Percentiles rank a stretch among this genome's conserved stretches.
phyloP scores from a whole-genome alignment of 371 early-diverging fungal genomes.

The Mucor plumbeus region DNA sequence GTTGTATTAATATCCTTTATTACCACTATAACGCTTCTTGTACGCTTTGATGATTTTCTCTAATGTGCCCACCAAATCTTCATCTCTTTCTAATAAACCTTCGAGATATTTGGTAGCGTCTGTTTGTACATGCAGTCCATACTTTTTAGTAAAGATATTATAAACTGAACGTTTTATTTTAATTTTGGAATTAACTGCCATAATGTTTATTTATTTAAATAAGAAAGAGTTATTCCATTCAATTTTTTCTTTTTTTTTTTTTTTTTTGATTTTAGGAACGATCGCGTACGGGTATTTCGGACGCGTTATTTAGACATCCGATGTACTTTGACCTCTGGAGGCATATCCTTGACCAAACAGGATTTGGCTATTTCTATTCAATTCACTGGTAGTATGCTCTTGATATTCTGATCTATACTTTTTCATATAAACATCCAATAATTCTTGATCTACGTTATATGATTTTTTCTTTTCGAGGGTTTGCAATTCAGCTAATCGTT shows the following conservation, averaged over 20 bases:
- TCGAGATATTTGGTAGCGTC: slow-evolving; percentile 72
- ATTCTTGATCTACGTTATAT: slow-evolving; percentile 8
- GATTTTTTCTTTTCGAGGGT: background rate
- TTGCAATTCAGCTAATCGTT: slow-evolving; percentile 1
- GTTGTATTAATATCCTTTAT: background rate
- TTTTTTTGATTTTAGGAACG: too few relatives aligned
- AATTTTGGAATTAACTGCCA: slow-evolving; percentile 21
- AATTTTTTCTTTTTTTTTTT: too few relatives aligned
- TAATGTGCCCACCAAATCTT: slow-evolving; percentile 52
- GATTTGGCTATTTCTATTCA: slow-evolving; percentile 22
- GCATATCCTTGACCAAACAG: slow-evolving; percentile 27
- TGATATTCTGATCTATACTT: background rate
- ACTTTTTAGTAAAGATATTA: slow-evolving; percentile 66
- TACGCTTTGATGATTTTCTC: slow-evolving; percentile 71
- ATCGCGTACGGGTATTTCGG: background rate
- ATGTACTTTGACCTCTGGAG: background rate
- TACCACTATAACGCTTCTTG: slow-evolving; percentile 50
- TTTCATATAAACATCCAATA: slow-evolving; percentile 8
- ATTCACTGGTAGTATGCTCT: slow-evolving; percentile 9
- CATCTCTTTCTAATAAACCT: slow-evolving; percentile 43
- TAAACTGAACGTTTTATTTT: slow-evolving; percentile 39
- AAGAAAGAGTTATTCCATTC: background rate
- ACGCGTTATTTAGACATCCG: slow-evolving; percentile 2
- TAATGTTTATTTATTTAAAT: background rate
- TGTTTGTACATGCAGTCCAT: slow-evolving; percentile 72